phyloP scores from a whole-genome alignment of 768 basidiomycete genomes.

The Leucosporidium creatinivorum region DNA sequence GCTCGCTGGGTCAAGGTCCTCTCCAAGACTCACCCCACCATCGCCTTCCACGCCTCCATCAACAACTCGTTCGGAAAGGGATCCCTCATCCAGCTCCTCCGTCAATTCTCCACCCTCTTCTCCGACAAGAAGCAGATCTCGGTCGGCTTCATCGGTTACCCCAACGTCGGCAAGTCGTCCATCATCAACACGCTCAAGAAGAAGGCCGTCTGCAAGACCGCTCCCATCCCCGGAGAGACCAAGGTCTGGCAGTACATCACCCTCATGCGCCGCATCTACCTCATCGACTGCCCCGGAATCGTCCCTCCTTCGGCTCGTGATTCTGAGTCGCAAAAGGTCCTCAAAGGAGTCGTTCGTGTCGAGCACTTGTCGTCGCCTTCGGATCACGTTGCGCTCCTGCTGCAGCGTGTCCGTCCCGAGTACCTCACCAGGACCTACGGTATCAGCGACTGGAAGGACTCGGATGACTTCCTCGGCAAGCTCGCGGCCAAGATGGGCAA shows the following conservation, averaged over 20 bases:
- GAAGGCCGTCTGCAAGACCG: conserved; percentile 92
- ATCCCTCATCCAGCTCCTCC: conserved; percentile 88
- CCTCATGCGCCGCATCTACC: conserved; percentile 87
- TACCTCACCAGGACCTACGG: conserved; percentile 79
- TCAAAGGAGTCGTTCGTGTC: conserved; percentile 94
- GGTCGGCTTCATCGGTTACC: conserved; percentile 95
- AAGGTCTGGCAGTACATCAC: conserved; percentile 99
- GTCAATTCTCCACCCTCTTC: conserved; percentile 93
- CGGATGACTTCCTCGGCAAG: conserved; percentile 69
- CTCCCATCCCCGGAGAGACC: conserved; percentile 95
- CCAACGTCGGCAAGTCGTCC: conserved; percentile 94
- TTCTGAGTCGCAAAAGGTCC: conserved; percentile 78
- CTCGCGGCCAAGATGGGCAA: conserved; percentile 88
- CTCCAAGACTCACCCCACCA: conserved; percentile 86
- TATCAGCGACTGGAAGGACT: conserved; percentile 55
- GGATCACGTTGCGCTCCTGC: conserved; percentile 79
- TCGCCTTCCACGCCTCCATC: conserved; percentile 97
- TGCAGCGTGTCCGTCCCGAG: conserved; percentile 83
- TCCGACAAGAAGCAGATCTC: conserved; percentile 99
- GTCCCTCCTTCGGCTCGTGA: conserved; percentile 90
- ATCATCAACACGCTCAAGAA: conserved; percentile 99
- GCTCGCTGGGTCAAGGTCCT: conserved; percentile 93
- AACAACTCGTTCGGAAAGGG: conserved; percentile 99
- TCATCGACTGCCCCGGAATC: conserved; percentile 98
- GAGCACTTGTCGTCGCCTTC: conserved; percentile 88